A percentile compares a stretch with the other conserved stretches of the same genome.
Evolutionary conservation across 345 rosid species (phyloP).

Genomic region (Gossypium longicalyx): DNA sequence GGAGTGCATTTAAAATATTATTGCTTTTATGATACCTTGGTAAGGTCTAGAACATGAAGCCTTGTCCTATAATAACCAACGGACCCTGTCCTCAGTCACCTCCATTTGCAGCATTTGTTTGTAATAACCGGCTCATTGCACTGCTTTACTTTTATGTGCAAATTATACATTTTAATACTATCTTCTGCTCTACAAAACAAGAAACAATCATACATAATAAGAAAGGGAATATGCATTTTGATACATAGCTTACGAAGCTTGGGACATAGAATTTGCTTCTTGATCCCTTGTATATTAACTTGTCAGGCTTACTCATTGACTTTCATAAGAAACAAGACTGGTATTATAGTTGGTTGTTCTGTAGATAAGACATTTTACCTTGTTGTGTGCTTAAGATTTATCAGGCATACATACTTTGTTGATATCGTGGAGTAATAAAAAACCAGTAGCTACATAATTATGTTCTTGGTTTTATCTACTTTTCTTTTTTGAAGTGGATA

Average conservation of each 20-base stretch:
- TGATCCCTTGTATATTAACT: slow-evolving; percentile 1
- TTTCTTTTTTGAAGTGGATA: background rate
- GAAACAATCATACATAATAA: background rate
- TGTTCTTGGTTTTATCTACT: background rate
- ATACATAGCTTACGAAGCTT: background rate
- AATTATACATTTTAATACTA: background rate
- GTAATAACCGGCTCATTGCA: background rate
- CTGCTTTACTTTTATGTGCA: background rate
- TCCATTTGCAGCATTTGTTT: background rate
- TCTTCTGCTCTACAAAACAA: background rate
- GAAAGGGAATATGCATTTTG: background rate
- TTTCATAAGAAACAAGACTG: no score
- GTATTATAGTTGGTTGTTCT: background rate
- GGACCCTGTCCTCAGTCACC: background rate
- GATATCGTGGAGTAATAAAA: background rate
- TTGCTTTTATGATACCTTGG: background rate
- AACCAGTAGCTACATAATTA: no score
- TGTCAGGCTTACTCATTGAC: background rate
- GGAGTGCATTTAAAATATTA: no score
- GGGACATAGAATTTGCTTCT: slow-evolving; percentile 1
- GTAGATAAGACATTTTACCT: background rate
- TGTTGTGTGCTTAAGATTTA: background rate
- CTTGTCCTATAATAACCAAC: background rate
- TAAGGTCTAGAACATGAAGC: background rate
- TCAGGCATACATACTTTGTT: background rate